Base-by-base conservation (phyloP, 2,329 filamentous ascomycete genomes). In the Falciphora oryzae region DNA sequence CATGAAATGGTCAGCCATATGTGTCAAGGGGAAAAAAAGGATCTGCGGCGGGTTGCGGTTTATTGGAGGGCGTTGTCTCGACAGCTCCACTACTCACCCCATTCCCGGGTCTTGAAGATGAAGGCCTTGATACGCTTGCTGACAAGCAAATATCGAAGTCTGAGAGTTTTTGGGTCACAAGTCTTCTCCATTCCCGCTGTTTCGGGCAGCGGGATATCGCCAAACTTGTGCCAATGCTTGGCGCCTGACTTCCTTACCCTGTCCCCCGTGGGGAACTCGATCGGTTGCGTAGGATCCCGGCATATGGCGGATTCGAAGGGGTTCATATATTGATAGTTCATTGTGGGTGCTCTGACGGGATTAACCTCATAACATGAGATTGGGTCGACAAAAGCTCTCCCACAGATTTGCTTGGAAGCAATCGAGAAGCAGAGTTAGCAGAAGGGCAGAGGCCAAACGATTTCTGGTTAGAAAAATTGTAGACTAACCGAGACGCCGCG, bases 91-190 rank as follows among this genome's bases (percentile, higher is more conserved):
- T 13, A 29, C 60, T 18, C 28, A 62, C 60, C 27, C 60, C 60
- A 62, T 27, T 31, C 11, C 5, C 60, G 60, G 14, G 60, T 29
- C 11, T 62, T 62, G 60, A 62, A 50, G 60, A 50, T 35, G 16
- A 62, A 31, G 25, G 18, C 60, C 25, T 22, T 29, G n/a, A 62
- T n/a, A 4, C 6, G 25, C 3, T 44, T 44, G 32, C n/a, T 62
- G 1, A 25, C 35, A 13, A 62, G 32, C 18, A 62, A 10, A 27
- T 62, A 62, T 25, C 38, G 60, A 27, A 27, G 60, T 22, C 18
- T 22, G n/a, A 50, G 32, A 11, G 32, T 27, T 18, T 62, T 35
- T 6, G 32, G 32, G 8, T 44, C 35, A 5, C 11, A n/a, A 14
- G 1, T 29, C 35, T 50, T 44, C 16, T 11, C 10, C 60, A 53